These are phyloP conservation scores for Paspalum notatum DNA, from an alignment of 176 grass and related monocot genomes.

Conservation along the genomic window DNA sequence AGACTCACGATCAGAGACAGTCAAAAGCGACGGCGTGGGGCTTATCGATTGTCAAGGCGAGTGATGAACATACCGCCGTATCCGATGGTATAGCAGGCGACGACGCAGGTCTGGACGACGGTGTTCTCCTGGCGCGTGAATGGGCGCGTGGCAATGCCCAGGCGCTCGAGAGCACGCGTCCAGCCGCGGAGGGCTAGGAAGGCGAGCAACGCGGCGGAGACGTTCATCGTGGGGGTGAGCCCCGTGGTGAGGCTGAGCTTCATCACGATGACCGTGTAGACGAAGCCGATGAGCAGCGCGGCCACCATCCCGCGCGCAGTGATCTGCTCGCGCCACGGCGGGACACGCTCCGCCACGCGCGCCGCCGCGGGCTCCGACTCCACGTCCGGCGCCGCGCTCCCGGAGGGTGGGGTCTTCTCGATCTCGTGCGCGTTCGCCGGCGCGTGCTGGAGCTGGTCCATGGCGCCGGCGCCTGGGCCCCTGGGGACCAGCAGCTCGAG, in stretches of 20 bases:
- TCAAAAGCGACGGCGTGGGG: background rate
- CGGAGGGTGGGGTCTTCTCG: slow-evolving; percentile 37
- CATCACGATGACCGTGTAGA: slow-evolving; percentile 95
- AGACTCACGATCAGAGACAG: background rate
- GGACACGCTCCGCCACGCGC: slow-evolving; percentile 53
- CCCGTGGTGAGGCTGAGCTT: slow-evolving; percentile 93
- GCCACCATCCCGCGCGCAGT: slow-evolving; percentile 73
- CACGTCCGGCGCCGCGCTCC: slow-evolving; percentile 31
- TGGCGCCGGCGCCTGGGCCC: background rate
- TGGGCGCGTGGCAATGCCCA: slow-evolving; percentile 70
- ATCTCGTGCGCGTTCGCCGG: slow-evolving; percentile 34
- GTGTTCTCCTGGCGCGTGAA: slow-evolving; percentile 99
- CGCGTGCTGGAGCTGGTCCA: slow-evolving; percentile 38
- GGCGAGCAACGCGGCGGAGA: slow-evolving; percentile 90
- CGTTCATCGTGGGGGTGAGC: slow-evolving; percentile 85
- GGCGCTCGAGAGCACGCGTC: slow-evolving; percentile 64
- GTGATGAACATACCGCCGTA: slow-evolving; percentile 55
- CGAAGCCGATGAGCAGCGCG: slow-evolving; percentile 65
- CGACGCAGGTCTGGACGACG: slow-evolving; percentile 84
- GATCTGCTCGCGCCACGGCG: slow-evolving; percentile 84
- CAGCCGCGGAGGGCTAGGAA: slow-evolving; percentile 83
- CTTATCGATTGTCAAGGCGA: background rate
- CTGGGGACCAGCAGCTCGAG: slow-evolving; percentile 50
- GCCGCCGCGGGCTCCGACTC: slow-evolving; percentile 51
- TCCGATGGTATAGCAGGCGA: slow-evolving; percentile 92